These are phyloP conservation scores for Symbiodinium pilosum DNA, from an alignment of 73 alveolate species.

Conservation along the genomic window DNA sequence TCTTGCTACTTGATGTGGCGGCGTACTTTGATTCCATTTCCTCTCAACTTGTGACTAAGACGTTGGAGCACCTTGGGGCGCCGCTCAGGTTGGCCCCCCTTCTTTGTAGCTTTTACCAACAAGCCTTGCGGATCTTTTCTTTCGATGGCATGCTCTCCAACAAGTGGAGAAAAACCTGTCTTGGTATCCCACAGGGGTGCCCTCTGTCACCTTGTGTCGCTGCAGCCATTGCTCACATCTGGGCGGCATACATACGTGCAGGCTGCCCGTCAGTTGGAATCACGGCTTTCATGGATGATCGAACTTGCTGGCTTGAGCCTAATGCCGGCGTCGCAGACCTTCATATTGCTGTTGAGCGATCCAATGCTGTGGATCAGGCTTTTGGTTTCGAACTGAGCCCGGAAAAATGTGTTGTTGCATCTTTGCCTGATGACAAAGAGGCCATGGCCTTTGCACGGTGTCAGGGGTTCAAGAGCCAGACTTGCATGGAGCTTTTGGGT, in stretches of 20 bases:
- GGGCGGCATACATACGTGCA: not conserved
- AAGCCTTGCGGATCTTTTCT: not conserved
- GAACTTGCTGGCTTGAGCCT: not conserved
- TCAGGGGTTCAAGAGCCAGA: not conserved
- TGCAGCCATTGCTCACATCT: not conserved
- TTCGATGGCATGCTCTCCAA: too few relatives aligned
- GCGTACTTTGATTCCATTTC: not conserved
- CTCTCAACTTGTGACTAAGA: not conserved
- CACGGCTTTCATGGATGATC: not conserved
- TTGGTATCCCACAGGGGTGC: not conserved
- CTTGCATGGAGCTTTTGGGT: not conserved
- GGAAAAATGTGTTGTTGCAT: not conserved
- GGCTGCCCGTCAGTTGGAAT: not conserved
- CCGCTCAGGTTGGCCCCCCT: not conserved
- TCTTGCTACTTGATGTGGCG: not conserved
- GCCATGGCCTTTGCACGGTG: not conserved
- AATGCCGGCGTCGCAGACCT: not conserved
- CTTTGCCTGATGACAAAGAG: not conserved
- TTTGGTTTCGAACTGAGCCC: not conserved
- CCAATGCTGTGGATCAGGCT: too few relatives aligned
- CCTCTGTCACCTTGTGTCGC: not conserved
- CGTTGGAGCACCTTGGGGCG: not conserved
- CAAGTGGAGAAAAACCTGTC: too few relatives aligned
- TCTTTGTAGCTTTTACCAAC: not conserved
- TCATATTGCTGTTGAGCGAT: too few relatives aligned